Evolutionary conservation across 2,329 filamentous ascomycete species (phyloP).

Genomic region (Claviceps monticola): DNA sequence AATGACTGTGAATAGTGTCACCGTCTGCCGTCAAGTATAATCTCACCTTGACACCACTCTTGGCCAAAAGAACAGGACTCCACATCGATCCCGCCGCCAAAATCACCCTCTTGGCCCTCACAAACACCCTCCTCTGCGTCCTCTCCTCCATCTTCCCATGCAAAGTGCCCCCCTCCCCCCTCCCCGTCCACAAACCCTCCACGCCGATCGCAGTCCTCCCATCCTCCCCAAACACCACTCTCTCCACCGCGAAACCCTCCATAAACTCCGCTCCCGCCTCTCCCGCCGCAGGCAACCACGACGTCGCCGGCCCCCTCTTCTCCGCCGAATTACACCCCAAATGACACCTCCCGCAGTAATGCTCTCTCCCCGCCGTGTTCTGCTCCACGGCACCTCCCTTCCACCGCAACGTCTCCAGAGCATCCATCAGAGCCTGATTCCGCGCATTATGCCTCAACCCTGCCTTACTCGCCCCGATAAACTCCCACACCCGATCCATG

Average conservation of each 20-base stretch:
- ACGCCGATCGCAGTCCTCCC: constrained; percentile 54
- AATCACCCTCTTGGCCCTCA: constrained; percentile 71
- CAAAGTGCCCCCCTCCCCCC: constrained; percentile 48
- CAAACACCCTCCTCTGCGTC: constrained; percentile 44
- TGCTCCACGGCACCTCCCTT: constrained; percentile 56
- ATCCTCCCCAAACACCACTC: constrained; percentile 51
- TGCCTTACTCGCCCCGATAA: constrained; percentile 60
- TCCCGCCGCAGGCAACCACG: constrained; percentile 68
- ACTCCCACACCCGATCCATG: constrained; percentile 63
- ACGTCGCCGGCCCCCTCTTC: constrained; percentile 67
- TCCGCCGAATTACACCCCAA: constrained; percentile 50
- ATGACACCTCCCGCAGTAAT: constrained; percentile 57
- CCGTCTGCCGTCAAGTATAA: too few relatives aligned
- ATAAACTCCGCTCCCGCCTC: constrained; percentile 66
- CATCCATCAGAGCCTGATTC: constrained; percentile 62
- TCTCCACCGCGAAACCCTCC: constrained; percentile 64
- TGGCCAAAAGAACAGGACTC: constrained; percentile 61
- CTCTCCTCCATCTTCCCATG: constrained; percentile 34
- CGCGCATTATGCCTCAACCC: constrained; percentile 58
- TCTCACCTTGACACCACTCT: constrained; percentile 57
- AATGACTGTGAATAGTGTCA: too few relatives aligned
- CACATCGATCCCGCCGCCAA: constrained; percentile 65
- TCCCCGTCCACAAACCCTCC: constrained; percentile 59
- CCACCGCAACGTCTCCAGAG: constrained; percentile 60
- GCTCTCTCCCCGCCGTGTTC: constrained; percentile 60